These are phyloP conservation scores for Westerdykella aurantiaca DNA, from an alignment of 2,329 filamentous ascomycete genomes.

Conservation along the genomic window DNA sequence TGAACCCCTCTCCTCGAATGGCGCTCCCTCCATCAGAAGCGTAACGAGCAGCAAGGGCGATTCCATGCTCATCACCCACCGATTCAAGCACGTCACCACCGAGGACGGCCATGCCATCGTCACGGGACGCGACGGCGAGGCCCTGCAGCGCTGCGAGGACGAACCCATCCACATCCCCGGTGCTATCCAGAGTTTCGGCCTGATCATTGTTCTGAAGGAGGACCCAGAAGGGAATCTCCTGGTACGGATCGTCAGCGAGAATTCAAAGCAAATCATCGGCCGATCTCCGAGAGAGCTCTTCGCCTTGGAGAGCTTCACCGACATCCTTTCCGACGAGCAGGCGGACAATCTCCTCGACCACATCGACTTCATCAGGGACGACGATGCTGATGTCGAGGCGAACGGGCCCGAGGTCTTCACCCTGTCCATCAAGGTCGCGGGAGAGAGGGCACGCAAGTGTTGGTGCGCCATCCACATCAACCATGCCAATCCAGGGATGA, in stretches of 20 bases:
- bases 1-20: conserved; percentile 17
- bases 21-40: conserved; percentile 30
- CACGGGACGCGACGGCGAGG: conserved; percentile 66
- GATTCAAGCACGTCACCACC: conserved; percentile 73
- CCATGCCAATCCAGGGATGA: conserved; percentile 55
- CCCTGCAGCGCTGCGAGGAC: conserved; percentile 76
- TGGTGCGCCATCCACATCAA: conserved; percentile 86
- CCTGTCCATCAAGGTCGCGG: conserved; percentile 60
- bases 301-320: conserved; percentile 66
- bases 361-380: conserved; percentile 80
- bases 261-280: conserved; percentile 67
- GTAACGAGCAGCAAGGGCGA: conserved; percentile 38
- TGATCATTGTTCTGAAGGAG: conserved; percentile 68
- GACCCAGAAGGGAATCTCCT: conserved; percentile 55
- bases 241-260: conserved; percentile 75
- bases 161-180: conserved; percentile 87
- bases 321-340: conserved; percentile 78
- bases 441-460: conserved; percentile 57
- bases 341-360: conserved; percentile 79
- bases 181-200: conserved; percentile 73
- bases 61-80: conserved; percentile 55
- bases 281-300: conserved; percentile 75
- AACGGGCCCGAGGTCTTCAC: conserved; percentile 87
- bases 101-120: conserved; percentile 77
- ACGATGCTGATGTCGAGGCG: conserved; percentile 65